Conservation (phyloP, 495 filamentous ascomycete genomes). For the Venustampulla echinocandica region DNA sequence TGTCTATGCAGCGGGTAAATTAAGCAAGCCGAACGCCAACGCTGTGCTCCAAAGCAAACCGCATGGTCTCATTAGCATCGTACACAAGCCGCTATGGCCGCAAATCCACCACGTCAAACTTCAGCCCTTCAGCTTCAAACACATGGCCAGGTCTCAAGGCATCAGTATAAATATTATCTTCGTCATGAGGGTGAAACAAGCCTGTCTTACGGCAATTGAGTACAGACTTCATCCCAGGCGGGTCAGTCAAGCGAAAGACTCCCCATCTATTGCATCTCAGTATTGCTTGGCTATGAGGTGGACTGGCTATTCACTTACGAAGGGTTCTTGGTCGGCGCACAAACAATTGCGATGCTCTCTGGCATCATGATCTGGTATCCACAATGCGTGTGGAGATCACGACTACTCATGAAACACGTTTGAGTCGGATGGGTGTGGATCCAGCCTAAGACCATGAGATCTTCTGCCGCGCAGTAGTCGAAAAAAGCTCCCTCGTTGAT, state of each 20-base stretch:
- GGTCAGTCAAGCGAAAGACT: slow-evolving; percentile 85
- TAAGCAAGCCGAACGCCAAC: slow-evolving; percentile 7
- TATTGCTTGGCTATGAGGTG: not conserved
- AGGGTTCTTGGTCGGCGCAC: slow-evolving; percentile 72
- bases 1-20: no score
- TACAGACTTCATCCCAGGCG: slow-evolving; percentile 75
- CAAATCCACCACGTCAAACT: slow-evolving; percentile 73
- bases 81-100: slow-evolving; percentile 34
- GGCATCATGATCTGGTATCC: slow-evolving; percentile 92
- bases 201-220: slow-evolving; percentile 64
- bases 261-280: slow-evolving; percentile 55
- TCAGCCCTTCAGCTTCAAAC: slow-evolving; percentile 61
- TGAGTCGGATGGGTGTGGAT: slow-evolving; percentile 97
- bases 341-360: slow-evolving; percentile 95
- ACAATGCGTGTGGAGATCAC: slow-evolving; percentile 85
- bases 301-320: slow-evolving; percentile 41
- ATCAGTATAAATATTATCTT: slow-evolving; percentile 71
- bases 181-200: slow-evolving; percentile 74
- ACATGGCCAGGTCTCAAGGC: slow-evolving; percentile 80
- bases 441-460: slow-evolving; percentile 88
- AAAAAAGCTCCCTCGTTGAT: slow-evolving; percentile 75
- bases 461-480: slow-evolving; percentile 77
- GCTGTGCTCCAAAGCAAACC: slow-evolving; percentile 6
- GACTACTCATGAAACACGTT: slow-evolving; percentile 94
- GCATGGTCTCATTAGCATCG: not conserved